Evolutionary conservation across 2,329 filamentous ascomycete genomes (phyloP).

Genomic region (Neofusicoccum cordaticola): DNA sequence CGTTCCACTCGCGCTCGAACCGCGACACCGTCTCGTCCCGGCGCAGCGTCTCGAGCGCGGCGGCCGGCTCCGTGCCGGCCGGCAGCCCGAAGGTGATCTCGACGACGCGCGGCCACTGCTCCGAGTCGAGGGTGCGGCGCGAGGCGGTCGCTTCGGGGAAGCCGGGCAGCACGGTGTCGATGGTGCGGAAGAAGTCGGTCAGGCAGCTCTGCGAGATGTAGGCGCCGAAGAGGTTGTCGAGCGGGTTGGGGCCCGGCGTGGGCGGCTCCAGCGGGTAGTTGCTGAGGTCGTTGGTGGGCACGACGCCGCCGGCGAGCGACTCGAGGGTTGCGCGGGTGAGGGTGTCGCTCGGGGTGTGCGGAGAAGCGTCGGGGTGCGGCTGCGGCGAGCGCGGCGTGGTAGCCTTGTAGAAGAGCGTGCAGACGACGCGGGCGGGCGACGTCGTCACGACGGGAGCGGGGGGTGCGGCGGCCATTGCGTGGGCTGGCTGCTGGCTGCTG

Average conservation of each 20-base stretch:
- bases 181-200: slow-evolving; percentile 54
- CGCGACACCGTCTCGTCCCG: slow-evolving; percentile 74
- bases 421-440: slow-evolving; percentile 27
- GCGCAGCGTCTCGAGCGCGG: slow-evolving; percentile 64
- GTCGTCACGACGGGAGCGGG: slow-evolving; percentile 1
- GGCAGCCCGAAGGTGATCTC: slow-evolving; percentile 64
- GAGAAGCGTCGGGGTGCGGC: slow-evolving; percentile 46
- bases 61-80: slow-evolving; percentile 36
- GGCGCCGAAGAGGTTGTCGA: slow-evolving; percentile 54
- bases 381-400: slow-evolving; percentile 29
- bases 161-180: slow-evolving; percentile 49
- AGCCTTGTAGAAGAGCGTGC: slow-evolving; percentile 39
- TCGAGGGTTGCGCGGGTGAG: slow-evolving; percentile 33
- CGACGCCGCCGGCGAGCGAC: slow-evolving; percentile 44
- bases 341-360: slow-evolving; percentile 30
- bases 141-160: slow-evolving; percentile 49
- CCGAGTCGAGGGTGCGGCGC: slow-evolving; percentile 56
- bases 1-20: slow-evolving; percentile 89
- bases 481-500: neutral
- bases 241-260: slow-evolving; percentile 52
- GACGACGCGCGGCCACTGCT: slow-evolving; percentile 60
- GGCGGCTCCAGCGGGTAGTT: slow-evolving; percentile 56
- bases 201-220: slow-evolving; percentile 56
- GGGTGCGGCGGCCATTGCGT: neutral
- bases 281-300: slow-evolving; percentile 50